Evolutionary conservation across 2,329 filamentous ascomycete species (phyloP), one percentile per base, ranked within the genome.

Genomic region (Stachybotrys chartarum): DNA sequence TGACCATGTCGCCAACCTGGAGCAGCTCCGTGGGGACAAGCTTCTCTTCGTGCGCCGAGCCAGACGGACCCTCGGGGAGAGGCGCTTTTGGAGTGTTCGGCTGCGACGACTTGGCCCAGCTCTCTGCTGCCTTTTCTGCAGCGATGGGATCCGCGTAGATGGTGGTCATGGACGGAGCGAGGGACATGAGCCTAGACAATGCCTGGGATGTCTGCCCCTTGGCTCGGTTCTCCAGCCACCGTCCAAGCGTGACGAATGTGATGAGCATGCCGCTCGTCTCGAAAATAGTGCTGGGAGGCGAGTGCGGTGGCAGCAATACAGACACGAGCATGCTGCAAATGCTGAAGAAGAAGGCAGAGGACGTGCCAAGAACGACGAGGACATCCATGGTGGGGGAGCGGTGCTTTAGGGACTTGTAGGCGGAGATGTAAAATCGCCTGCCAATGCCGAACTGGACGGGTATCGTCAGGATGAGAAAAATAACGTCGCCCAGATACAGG

Each of bases 251-350:
- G 70, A 97, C 91, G 68, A 99, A 97, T 0, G 91, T 96, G 70
- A 99, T 92, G 53, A 99, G 80, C 94, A 97, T 99, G 24, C 91
- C 96, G 72, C 92, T 97, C 1, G 94, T 99, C 67, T 99, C 94
- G 65, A 99, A 99, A 16, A 97, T 88, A 2, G 91, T 97, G 59
- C 84, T 86, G 1, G 94, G 94, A 51, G 90, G 83, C 3, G 80
- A 82, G 68, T 97, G 91, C 7, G 91, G 89, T 24, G 83, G 76
- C n/a, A 83, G 78, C 14, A 89, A 61, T 18, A 97, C 69, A 0
- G 91, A 95, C 16, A 97, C 85, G 5, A 87, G 54, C 91, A 99
- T 97, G 16, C 91, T 84, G 51, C 90, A 84, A 62, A 91, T 75
- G 69, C 93, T 97, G 75, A 97, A 99, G 72, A 96, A 94, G 76